phyloP scores from a whole-genome alignment of 306 rosid genomes.

The Sesbania bispinosa region DNA sequence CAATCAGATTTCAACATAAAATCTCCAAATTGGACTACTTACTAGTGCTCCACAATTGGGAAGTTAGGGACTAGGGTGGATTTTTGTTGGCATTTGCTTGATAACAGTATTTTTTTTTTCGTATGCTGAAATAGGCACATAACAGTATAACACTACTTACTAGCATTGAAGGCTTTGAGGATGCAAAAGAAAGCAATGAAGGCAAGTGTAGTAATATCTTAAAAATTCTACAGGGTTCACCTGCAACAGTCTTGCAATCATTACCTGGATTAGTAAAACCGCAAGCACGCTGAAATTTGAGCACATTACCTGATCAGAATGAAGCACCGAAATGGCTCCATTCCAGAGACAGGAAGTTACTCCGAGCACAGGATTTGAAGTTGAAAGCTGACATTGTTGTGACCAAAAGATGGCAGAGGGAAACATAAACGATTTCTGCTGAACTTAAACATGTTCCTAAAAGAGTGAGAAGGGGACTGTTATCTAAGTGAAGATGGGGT shows the following conservation, averaged over 20 bases:
- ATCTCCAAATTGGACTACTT: no score
- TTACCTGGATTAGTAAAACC: slow-evolving; percentile 44
- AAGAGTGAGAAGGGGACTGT: slow-evolving; percentile 52
- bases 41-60: no score
- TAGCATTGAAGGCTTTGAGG: slow-evolving; percentile 60
- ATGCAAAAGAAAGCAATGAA: slow-evolving; percentile 24
- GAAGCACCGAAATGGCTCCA: slow-evolving; percentile 30
- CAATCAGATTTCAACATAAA: no score
- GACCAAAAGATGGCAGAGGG: slow-evolving; percentile 55
- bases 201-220: slow-evolving; percentile 22
- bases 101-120: background rate
- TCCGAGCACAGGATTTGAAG: slow-evolving; percentile 17
- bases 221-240: slow-evolving; percentile 60
- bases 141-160: slow-evolving; percentile 62
- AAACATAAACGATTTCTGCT: slow-evolving; percentile 48
- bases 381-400: slow-evolving; percentile 38
- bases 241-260: slow-evolving; percentile 77
- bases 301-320: slow-evolving; percentile 1
- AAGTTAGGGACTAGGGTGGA: no score
- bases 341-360: slow-evolving; percentile 26
- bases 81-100: background rate
- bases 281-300: slow-evolving; percentile 24
- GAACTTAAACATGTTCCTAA: slow-evolving; percentile 59
- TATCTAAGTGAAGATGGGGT: slow-evolving; percentile 65
- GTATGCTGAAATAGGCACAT: slow-evolving; percentile 47